These are phyloP conservation scores for Scheffersomyces segobiensis DNA, from an alignment of 1,139 yeast genomes.

Conservation along the genomic window DNA sequence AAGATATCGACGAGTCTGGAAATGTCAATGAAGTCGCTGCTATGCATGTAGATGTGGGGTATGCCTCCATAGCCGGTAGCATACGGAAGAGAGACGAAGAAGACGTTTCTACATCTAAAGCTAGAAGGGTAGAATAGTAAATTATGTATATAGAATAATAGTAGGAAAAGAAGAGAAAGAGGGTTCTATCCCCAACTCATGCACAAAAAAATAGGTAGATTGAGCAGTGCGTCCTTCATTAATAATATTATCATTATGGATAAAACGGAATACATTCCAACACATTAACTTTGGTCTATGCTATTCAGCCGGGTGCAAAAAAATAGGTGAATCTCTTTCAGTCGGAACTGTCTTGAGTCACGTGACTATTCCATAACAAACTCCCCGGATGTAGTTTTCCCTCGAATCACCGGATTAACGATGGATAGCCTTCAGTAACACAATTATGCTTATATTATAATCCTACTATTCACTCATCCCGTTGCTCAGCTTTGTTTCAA, in stretches of 20 bases:
- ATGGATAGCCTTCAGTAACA: neutral
- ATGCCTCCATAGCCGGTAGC: constrained; percentile 37
- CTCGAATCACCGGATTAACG: neutral
- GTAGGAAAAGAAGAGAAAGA: neutral
- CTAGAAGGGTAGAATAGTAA: constrained; percentile 2
- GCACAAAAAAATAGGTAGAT: no score
- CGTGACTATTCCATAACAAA: neutral
- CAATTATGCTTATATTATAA: neutral
- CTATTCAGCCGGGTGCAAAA: neutral
- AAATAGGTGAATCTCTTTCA: neutral
- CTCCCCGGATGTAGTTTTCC: neutral
- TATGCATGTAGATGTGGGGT: constrained; percentile 48
- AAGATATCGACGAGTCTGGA: constrained; percentile 14
- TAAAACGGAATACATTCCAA: no score
- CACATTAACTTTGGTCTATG: neutral
- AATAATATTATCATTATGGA: neutral
- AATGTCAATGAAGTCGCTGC: constrained; percentile 32
- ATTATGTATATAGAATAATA: neutral
- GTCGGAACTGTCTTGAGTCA: neutral
- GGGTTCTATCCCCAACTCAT: neutral
- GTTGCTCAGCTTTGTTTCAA: neutral
- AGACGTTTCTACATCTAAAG: constrained; percentile 6
- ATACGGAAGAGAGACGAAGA: constrained; percentile 29
- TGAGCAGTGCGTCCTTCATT: neutral
- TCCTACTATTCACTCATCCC: neutral